Evolutionary conservation across 1,284 basidiomycete species (phyloP).

Genomic region (Ceratobasidium sp.): DNA sequence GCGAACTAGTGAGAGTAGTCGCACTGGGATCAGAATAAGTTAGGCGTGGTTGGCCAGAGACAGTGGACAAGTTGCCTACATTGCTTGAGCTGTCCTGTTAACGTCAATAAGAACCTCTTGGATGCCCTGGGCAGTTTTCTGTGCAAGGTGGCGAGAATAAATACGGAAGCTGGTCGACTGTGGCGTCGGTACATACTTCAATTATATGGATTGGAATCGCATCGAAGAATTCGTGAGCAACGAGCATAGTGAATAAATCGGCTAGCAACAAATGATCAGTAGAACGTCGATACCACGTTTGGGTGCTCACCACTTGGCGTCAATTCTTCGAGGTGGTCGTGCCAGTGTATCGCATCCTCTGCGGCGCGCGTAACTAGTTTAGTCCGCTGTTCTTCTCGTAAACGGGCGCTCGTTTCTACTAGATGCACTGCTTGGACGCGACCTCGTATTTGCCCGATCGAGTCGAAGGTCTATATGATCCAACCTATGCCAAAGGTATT

Average conservation of each 20-base stretch:
- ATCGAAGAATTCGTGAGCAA: slow-evolving; percentile 99
- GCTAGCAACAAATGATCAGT: slow-evolving; percentile 55
- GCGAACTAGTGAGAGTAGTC: neutral
- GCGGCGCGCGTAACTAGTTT: slow-evolving; percentile 59
- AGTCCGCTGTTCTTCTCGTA: slow-evolving; percentile 73
- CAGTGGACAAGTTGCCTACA: slow-evolving; percentile 44
- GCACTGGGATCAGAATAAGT: slow-evolving; percentile 13
- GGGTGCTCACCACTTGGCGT: slow-evolving; percentile 54
- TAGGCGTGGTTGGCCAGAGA: neutral
- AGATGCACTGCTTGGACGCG: slow-evolving; percentile 66
- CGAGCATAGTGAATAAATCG: slow-evolving; percentile 80
- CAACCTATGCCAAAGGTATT: slow-evolving; percentile 47
- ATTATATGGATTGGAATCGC: slow-evolving; percentile 93
- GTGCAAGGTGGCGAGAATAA: slow-evolving; percentile 25
- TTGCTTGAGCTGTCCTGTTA: slow-evolving; percentile 23
- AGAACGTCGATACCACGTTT: slow-evolving; percentile 24
- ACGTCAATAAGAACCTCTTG: slow-evolving; percentile 84
- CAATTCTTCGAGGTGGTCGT: slow-evolving; percentile 77
- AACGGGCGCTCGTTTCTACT: slow-evolving; percentile 79
- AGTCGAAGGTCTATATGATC: slow-evolving; percentile 57
- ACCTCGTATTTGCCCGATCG: slow-evolving; percentile 28
- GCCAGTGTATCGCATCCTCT: slow-evolving; percentile 69
- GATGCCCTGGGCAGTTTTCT: slow-evolving; percentile 86
- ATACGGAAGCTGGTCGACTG: neutral
- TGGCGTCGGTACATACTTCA: slow-evolving; percentile 65